Percentiles rank a stretch among this genome's conserved stretches.
These are phyloP conservation scores for Syncephalastrum sp. DNA, from an alignment of 371 early-diverging fungal genomes.

Conservation along the genomic window DNA sequence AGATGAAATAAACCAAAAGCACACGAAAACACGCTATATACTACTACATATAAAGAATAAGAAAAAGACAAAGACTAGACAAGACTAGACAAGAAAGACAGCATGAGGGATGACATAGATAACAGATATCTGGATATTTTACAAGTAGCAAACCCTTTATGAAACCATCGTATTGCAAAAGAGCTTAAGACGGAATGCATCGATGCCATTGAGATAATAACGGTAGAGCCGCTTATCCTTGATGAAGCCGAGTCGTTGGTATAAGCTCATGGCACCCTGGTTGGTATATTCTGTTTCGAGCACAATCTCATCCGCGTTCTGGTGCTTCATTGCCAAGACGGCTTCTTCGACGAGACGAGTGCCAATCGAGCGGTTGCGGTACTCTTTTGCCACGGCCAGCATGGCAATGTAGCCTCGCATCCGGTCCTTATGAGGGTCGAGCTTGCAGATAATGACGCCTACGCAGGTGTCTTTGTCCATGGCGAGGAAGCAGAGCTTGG, in stretches of 20 bases:
- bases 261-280: conserved; percentile 80
- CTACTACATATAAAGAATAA: background rate
- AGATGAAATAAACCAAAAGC: conserved; percentile 33
- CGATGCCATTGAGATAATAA: conserved; percentile 93
- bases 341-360: conserved; percentile 73
- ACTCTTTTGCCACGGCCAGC: conserved; percentile 84
- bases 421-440: conserved; percentile 74
- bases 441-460: conserved; percentile 88
- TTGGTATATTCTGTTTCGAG: conserved; percentile 95
- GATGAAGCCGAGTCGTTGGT: conserved; percentile 92
- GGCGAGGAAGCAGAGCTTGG: conserved; percentile 77
- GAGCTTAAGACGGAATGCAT: conserved; percentile 87
- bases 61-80: background rate
- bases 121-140: too few species aligned
- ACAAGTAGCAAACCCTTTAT: too few species aligned
- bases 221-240: conserved; percentile 87
- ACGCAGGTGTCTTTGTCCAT: conserved; percentile 63
- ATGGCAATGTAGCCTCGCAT: conserved; percentile 95
- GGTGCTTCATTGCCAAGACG: conserved; percentile 70
- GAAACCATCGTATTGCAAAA: conserved; percentile 58
- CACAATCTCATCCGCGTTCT: conserved; percentile 87
- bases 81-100: too few species aligned
- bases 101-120: too few species aligned
- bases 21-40: conserved; percentile 1
- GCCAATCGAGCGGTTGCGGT: conserved; percentile 81